Conservation (phyloP, 2,329 filamentous ascomycete species). For the Aspergillus ibericus region DNA sequence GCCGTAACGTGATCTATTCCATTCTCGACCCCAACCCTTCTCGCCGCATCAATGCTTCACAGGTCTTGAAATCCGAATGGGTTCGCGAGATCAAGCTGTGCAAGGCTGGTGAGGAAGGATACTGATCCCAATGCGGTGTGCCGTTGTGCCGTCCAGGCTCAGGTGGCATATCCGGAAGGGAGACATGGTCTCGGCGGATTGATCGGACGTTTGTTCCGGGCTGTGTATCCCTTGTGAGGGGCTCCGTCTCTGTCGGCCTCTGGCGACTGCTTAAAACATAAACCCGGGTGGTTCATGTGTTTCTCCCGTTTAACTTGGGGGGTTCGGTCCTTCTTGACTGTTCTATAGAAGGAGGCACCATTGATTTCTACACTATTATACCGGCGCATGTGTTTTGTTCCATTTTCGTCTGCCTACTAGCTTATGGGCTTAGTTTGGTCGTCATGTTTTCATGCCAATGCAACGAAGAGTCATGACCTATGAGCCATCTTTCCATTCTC, state of each 20-base stretch:
- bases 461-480: conserved; percentile 42
- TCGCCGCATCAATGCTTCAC: conserved; percentile 89
- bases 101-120: conserved; percentile 92
- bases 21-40: conserved; percentile 93
- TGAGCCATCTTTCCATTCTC: conserved; percentile 10
- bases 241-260: conserved; percentile 14
- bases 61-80: conserved; percentile 98
- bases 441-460: conserved; percentile 39
- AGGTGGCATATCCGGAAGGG: conserved; percentile 9
- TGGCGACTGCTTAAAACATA: conserved; percentile 15
- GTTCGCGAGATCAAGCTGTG: conserved; percentile 96
- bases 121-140: conserved; percentile 50
- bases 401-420: conserved; percentile 21
- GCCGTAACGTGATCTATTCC: conserved; percentile 97
- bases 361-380: conserved; percentile 19
- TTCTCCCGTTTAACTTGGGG: conserved; percentile 16
- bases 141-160: conserved; percentile 9
- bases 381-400: conserved; percentile 26
- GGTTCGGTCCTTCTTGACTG: conserved; percentile 16
- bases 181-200: conserved; percentile 15
- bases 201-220: conserved; percentile 12
- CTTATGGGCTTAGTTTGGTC: conserved; percentile 26
- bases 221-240: conserved; percentile 12
- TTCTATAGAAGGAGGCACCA: conserved; percentile 26
- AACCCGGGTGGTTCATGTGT: conserved; percentile 23